Percentiles rank a stretch among this genome's conserved stretches.
Conservation (phyloP, 768 basidiomycete species). For the Kwoniella shandongensis region DNA sequence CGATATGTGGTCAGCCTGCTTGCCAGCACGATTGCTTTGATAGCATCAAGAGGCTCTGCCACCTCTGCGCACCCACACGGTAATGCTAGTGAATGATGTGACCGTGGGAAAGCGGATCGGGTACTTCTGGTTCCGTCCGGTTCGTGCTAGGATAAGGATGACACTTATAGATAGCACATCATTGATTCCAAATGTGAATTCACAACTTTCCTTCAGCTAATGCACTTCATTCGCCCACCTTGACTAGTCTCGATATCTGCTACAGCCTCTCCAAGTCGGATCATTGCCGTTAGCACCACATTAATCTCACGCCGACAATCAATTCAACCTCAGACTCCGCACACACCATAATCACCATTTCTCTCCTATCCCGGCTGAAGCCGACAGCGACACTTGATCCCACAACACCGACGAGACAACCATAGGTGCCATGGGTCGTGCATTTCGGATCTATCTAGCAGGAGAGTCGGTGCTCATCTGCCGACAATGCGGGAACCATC, state of each 20-base stretch:
- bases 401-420: neutral
- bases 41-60: slow-evolving; percentile 3
- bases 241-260: no score
- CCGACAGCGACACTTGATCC: neutral
- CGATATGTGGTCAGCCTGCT: no score
- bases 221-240: no score
- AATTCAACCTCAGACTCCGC: neutral
- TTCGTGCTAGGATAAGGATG: neutral
- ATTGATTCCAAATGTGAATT: no score
- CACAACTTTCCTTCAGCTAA: no score
- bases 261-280: no score
- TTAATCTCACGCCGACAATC: neutral
- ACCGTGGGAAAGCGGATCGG: slow-evolving; percentile 17
- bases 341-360: no score
- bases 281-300: no score
- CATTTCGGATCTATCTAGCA: slow-evolving; percentile 49
- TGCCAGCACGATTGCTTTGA: no score
- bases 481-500: slow-evolving; percentile 48
- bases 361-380: neutral
- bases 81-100: no score
- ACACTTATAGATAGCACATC: no score
- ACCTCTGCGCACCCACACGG: no score
- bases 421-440: slow-evolving; percentile 37
- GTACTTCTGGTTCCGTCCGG: neutral
- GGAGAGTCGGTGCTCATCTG: slow-evolving; percentile 49